Conservation (phyloP, 2,329 filamentous ascomycete genomes). For the Aspergillus vadensis region DNA sequence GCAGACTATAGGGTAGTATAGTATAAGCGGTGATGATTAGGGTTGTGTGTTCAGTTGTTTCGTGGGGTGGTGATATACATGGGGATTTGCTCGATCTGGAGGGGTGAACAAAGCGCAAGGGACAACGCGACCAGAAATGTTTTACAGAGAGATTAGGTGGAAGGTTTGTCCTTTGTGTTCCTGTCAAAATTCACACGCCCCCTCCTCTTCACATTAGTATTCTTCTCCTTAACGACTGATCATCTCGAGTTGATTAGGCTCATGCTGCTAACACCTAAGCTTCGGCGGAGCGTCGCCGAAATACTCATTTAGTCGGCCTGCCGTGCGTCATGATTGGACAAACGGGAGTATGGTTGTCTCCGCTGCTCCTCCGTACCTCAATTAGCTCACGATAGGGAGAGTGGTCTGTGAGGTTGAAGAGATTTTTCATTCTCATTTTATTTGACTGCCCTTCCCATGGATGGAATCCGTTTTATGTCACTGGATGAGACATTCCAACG, state of each 20-base stretch:
- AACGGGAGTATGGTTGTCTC: neutral
- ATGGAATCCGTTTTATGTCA: neutral
- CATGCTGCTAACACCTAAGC: slow-evolving; percentile 9
- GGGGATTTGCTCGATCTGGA: neutral
- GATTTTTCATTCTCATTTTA: neutral
- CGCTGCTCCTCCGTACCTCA: slow-evolving; percentile 4
- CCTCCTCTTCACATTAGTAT: neutral
- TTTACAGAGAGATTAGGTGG: neutral
- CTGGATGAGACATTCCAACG: neutral
- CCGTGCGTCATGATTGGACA: slow-evolving; percentile 1
- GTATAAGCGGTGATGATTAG: neutral
- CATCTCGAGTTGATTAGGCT: slow-evolving; percentile 1
- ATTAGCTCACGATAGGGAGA: neutral
- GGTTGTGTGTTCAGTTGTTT: neutral
- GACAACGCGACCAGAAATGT: neutral
- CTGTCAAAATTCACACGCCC: neutral
- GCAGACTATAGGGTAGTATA: neutral
- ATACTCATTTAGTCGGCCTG: neutral
- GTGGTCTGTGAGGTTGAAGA: slow-evolving; percentile 4
- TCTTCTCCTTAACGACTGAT: neutral
- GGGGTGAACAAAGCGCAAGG: neutral
- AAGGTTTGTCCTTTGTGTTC: neutral
- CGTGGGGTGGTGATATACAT: neutral
- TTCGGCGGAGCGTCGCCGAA: slow-evolving; percentile 7
- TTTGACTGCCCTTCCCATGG: neutral